Evolutionary conservation across 352 stramenopile species (phyloP), one percentile per base, ranked within the genome.

Genomic region (Phytopythium ostracodes): DNA sequence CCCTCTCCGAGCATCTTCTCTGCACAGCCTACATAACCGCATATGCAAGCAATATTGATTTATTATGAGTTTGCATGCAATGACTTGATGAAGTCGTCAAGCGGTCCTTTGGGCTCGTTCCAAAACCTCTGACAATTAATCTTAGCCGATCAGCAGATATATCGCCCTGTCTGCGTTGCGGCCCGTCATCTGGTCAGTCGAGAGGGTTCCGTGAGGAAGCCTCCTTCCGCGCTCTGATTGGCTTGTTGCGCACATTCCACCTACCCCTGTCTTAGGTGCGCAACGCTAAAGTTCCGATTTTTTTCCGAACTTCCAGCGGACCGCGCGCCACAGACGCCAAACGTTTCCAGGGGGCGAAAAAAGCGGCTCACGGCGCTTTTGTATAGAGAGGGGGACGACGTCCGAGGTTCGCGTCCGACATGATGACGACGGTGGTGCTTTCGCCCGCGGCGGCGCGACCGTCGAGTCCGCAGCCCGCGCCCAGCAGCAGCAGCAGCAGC

Each of bases 351-450:
- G 44, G 44, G 44, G 44, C n/a, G n/a, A 29, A 27, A 29, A 51
- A 27, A 31, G 44, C 44, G 42, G 42, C 6, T 25, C n/a, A 49
- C 38, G 33, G 33, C 1, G 7, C 33, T 10, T 38, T 38, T 38
- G 40, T 24, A 20, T 10, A 8, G 22, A 29, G 22, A 27, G n/a
- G n/a, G 44, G 44, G n/a, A 24, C 10, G 22, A 17, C 29, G 3
- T 33, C 40, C 15, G 40, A 1, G 17, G 40, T 25, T 24, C 40
- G 44, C 44, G 44, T 15, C 8, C 17, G 18, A 17, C 35, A 40
- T 25, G 18, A 88, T 89, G 80, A 88, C 77, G 12, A 84, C 76
- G 12, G 70, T 84, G 25, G 70, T 87, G 33, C 62, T 87, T 27
- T 73, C 79, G 47, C 68, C 74, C 9, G 18, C 51, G 17, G 50